Evolutionary conservation across 2,329 filamentous ascomycete genomes (phyloP).

Genomic region (Colletotrichum filicis): DNA sequence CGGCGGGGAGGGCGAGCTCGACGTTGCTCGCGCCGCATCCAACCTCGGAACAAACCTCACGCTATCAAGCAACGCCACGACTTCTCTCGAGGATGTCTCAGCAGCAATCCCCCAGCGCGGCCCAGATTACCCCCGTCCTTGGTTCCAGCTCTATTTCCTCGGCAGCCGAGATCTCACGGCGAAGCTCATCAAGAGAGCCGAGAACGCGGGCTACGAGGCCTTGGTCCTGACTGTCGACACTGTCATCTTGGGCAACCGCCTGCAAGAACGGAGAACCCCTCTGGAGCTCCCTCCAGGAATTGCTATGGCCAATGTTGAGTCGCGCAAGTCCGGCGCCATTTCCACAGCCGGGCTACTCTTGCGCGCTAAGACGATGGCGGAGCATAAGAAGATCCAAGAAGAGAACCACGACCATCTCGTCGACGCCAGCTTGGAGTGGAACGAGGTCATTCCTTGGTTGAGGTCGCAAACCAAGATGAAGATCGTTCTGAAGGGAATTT

Average conservation of each 20-base stretch:
- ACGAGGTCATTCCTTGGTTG: slow-evolving; percentile 38
- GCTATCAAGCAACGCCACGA: slow-evolving; percentile 42
- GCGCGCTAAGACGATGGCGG: slow-evolving; percentile 27
- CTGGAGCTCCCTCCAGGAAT: slow-evolving; percentile 38
- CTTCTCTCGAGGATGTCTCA: slow-evolving; percentile 43
- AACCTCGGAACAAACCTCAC: slow-evolving; percentile 40
- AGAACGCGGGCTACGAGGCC: slow-evolving; percentile 43
- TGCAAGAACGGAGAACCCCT: slow-evolving; percentile 42
- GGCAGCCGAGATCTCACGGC: slow-evolving; percentile 37
- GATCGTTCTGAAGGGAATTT: slow-evolving; percentile 39
- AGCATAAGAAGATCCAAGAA: slow-evolving; percentile 21
- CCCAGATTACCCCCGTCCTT: slow-evolving; percentile 32
- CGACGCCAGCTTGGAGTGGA: slow-evolving; percentile 39
- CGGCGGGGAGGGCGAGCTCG: slow-evolving; percentile 42
- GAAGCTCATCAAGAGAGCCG: slow-evolving; percentile 39
- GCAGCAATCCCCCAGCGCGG: slow-evolving; percentile 26
- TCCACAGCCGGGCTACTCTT: slow-evolving; percentile 37
- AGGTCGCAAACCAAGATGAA: slow-evolving; percentile 39
- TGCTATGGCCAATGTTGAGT: slow-evolving; percentile 38
- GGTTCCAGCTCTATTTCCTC: slow-evolving; percentile 41
- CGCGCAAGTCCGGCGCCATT: slow-evolving; percentile 5
- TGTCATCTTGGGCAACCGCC: slow-evolving; percentile 42
- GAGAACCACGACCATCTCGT: slow-evolving; percentile 28
- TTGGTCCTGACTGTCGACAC: slow-evolving; percentile 44
- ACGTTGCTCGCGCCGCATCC: slow-evolving; percentile 40